A percentile compares a stretch with the other conserved stretches of the same genome.
phyloP scores from a whole-genome alignment of 352 stramenopile genomes.

The Elongisporangium prolatum region DNA sequence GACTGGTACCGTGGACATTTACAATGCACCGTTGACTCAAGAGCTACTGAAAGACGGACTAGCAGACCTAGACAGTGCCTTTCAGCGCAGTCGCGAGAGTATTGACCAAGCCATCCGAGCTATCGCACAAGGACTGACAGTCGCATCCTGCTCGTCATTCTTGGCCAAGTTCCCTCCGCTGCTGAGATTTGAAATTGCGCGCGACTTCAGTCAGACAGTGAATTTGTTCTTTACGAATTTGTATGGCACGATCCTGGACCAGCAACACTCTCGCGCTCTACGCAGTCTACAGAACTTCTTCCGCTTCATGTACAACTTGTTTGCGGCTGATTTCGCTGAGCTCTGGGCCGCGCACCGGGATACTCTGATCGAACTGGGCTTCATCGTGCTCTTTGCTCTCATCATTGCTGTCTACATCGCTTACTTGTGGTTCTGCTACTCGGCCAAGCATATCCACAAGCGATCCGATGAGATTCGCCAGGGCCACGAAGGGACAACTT shows the following conservation, averaged over 20 bases:
- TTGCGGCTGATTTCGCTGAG: conserved; percentile 20
- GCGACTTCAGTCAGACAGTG: conserved; percentile 39
- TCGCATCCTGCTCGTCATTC: conserved; percentile 8
- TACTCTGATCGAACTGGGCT: conserved; percentile 15
- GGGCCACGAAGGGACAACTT: conserved; percentile 34
- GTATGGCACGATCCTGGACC: conserved; percentile 20
- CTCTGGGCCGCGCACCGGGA: conserved; percentile 11
- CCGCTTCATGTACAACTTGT: conserved; percentile 20
- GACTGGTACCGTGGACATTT: conserved; percentile 14
- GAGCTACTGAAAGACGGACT: conserved; percentile 18
- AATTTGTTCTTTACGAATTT: conserved; percentile 39
- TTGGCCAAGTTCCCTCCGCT: conserved; percentile 25
- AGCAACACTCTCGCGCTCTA: conserved; percentile 11
- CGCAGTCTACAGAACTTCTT: conserved; percentile 16
- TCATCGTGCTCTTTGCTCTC: conserved; percentile 16
- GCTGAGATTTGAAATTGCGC: conserved; percentile 36
- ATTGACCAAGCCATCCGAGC: conserved; percentile 21
- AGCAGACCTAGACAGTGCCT: conserved; percentile 15
- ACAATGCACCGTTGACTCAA: conserved; percentile 23
- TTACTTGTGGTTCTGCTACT: conserved; percentile 40
- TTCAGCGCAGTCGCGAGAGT: conserved; percentile 21
- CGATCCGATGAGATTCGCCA: conserved; percentile 38
- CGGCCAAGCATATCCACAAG: conserved; percentile 26
- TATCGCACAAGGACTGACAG: conserved; percentile 12
- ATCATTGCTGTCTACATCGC: conserved; percentile 24